These are phyloP conservation scores for Colletotrichum echinochloae DNA, from an alignment of 2,329 filamentous ascomycete genomes.

Conservation along the genomic window DNA sequence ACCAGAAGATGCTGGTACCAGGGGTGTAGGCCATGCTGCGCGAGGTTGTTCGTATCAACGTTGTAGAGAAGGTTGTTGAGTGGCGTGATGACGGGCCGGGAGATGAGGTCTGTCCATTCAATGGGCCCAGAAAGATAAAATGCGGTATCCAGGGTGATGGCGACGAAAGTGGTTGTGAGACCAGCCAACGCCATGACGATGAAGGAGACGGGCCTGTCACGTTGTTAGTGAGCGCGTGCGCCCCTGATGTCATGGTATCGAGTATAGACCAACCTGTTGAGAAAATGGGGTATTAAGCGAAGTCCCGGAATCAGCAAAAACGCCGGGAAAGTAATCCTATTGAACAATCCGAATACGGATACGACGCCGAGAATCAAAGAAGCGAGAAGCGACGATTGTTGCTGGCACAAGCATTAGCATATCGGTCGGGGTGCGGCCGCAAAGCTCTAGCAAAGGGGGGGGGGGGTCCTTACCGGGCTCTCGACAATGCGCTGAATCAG, in stretches of 20 bases:
- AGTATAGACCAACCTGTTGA: conserved; percentile 73
- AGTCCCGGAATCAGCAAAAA: conserved; percentile 88
- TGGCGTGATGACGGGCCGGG: conserved; percentile 77
- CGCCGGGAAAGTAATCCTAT: conserved; percentile 96
- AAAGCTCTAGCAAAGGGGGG: not conserved
- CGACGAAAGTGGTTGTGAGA: conserved; percentile 75
- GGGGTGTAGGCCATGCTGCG: conserved; percentile 80
- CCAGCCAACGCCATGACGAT: conserved; percentile 74
- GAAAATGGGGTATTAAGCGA: conserved; percentile 86
- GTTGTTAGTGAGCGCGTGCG: conserved; percentile 19
- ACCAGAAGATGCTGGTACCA: conserved; percentile 81
- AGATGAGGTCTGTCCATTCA: conserved; percentile 72
- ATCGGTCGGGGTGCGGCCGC: not conserved
- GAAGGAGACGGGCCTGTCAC: conserved; percentile 68
- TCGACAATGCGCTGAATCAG: conserved; percentile 88
- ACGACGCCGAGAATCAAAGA: conserved; percentile 85
- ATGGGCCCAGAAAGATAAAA: conserved; percentile 79
- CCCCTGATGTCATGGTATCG: not conserved
- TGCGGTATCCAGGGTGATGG: conserved; percentile 84
- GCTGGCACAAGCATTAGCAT: conserved; percentile 57
- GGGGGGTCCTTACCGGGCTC: conserved; percentile 74
- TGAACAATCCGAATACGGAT: conserved; percentile 89
- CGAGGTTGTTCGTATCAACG: conserved; percentile 75
- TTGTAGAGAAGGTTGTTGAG: conserved; percentile 85
- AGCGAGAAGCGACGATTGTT: conserved; percentile 80